Conservation (phyloP, 2,329 filamentous ascomycete genomes). For the Xylaria sp. region DNA sequence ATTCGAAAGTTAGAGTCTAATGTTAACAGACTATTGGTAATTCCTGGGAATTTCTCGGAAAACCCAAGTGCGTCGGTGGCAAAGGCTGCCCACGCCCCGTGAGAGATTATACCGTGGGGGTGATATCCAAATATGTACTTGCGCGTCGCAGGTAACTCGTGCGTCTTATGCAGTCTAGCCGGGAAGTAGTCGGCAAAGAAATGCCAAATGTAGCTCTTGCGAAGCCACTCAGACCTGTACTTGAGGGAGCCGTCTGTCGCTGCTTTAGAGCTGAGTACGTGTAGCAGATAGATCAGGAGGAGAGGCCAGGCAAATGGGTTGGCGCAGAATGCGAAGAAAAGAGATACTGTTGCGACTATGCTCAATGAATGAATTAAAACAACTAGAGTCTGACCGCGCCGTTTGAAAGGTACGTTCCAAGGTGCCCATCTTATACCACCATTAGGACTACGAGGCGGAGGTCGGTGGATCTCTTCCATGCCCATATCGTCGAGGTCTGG, state of each 20-base stretch:
- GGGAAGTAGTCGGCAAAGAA: constrained; percentile 95
- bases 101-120: constrained; percentile 95
- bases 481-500: constrained; percentile 51
- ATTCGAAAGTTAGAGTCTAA: constrained; percentile 97
- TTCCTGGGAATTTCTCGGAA: constrained; percentile 87
- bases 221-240: constrained; percentile 79
- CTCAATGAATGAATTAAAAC: constrained; percentile 79
- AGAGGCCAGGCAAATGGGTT: constrained; percentile 93
- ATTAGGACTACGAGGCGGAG: constrained; percentile 40
- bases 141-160: constrained; percentile 79
- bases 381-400: constrained; percentile 81
- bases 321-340: constrained; percentile 91
- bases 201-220: constrained; percentile 81
- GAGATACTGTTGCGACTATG: constrained; percentile 75
- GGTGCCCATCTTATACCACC: constrained; percentile 85
- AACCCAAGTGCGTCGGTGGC: constrained; percentile 91
- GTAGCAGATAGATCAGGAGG: constrained; percentile 79
- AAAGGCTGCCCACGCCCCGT: constrained; percentile 94
- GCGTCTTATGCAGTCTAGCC: constrained; percentile 85
- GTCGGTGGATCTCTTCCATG: constrained; percentile 45
- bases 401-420: constrained; percentile 75
- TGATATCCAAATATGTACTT: constrained; percentile 99
- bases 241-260: constrained; percentile 79
- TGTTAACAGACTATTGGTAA: constrained; percentile 92
- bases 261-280: constrained; percentile 82